Evolutionary conservation across 139 green algal species (phyloP).

Genomic region (Zygnema circumcarinatum): DNA sequence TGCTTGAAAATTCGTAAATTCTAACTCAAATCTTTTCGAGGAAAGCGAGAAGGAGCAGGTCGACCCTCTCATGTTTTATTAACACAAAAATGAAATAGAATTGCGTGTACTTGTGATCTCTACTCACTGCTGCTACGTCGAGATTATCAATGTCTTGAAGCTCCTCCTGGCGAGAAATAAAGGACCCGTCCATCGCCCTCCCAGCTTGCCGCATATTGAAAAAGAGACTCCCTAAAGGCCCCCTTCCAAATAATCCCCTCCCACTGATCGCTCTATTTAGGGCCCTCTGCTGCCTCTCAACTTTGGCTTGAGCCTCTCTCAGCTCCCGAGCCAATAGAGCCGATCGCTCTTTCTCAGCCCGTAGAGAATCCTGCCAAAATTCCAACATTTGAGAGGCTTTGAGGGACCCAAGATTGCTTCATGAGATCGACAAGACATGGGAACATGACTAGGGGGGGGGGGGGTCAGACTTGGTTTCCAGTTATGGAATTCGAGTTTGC

Average conservation of each 20-base stretch:
- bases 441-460: no score
- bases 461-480: no score
- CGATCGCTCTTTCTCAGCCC: constrained; percentile 62
- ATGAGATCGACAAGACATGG: no score
- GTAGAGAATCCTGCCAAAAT: not conserved
- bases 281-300: not conserved
- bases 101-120: no score
- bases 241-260: not conserved
- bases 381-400: not conserved
- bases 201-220: not conserved
- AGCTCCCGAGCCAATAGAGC: constrained; percentile 61
- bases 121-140: not conserved
- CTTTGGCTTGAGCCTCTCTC: not conserved
- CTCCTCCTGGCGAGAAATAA: not conserved
- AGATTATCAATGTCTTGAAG: not conserved
- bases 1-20: not conserved
- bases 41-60: not conserved
- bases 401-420: not conserved
- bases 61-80: not conserved
- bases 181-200: not conserved
- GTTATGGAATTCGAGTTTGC: not conserved
- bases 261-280: not conserved
- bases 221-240: not conserved
- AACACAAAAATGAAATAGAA: not conserved
- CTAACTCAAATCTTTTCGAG: not conserved